Evolutionary conservation across 805 yeast genomes (phyloP), one percentile per base, ranked within the genome.

Genomic region (Zygosaccharomyces kombuchaensis): DNA sequence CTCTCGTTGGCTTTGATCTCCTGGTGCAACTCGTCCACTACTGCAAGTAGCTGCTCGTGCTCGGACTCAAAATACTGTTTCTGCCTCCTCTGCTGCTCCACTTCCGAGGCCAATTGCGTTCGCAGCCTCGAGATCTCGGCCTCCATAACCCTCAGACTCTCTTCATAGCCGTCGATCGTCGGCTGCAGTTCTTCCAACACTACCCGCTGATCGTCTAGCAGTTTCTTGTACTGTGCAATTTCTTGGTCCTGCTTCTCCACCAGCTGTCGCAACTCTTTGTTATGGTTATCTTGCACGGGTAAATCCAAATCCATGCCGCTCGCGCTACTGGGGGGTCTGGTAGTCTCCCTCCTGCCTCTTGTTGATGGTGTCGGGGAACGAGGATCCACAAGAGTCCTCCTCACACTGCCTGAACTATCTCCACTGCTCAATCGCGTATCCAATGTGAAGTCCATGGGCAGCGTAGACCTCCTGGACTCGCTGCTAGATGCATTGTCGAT

Each of bases 91-190:
- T 47, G 64, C 46, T 46, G 56, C 38, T 49, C 59, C 50, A 46
- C 55, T 51, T 56, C 68, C 54, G 36, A 40, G 4, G 50, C 46
- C 36, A 63, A 34, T 40, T 62, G 59, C 10, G 52, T 48, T 42
- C 55, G 57, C 36, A 65, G 48, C 8, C 40, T 37, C 9, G 46
- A 39, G 16, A 52, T 50, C 29, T 59, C 63, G 6, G 31, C 30
- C 39, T 59, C 63, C 47, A 70, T 56, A 16, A 58, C 59, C 26
- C 63, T 63, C 54, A 70, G 53, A 32, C 62, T 66, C 7, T 58
- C 55, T 39, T 64, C 63, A 39, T 63, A 60, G 19, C 52, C 55
- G 38, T 60, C 65, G 13, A 63, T 58, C 1, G 59, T 56, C 7
- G 64, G 66, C 31, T 65, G 65, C 8, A 60, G 49, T 13, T 64